A percentile compares a stretch with the other conserved stretches of the same genome.
Evolutionary conservation across 2,329 filamentous ascomycete species (phyloP).

Genomic region (Metarhizium robertsii): DNA sequence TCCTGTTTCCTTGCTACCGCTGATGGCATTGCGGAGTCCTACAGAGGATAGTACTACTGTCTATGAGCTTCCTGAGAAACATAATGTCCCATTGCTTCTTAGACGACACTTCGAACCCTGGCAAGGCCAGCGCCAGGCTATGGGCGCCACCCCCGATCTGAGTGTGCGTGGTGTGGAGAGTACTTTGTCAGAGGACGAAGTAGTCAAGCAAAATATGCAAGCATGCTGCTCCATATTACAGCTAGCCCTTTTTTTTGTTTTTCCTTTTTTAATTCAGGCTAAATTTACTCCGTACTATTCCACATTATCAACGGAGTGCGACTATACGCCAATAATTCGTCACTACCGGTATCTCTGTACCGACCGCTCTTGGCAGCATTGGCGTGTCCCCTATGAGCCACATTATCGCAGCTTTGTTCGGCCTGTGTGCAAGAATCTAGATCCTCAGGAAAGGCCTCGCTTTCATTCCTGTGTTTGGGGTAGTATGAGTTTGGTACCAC

Average conservation of each 20-base stretch:
- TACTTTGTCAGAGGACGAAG: no score
- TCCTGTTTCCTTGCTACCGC: not conserved
- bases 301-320: not conserved
- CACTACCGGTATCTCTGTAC: not conserved
- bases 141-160: no score
- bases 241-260: not conserved
- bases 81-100: no score
- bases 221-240: no score
- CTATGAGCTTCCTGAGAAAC: no score
- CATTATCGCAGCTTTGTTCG: not conserved
- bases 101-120: no score
- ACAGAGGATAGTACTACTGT: not conserved
- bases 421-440: not conserved
- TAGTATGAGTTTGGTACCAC: not conserved
- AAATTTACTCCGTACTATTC: not conserved
- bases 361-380: not conserved
- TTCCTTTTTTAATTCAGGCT: not conserved
- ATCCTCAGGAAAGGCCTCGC: not conserved
- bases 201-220: no score
- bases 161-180: no score
- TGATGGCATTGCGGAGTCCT: not conserved
- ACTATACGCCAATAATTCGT: not conserved
- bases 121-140: no score
- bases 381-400: not conserved
- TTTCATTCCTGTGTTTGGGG: not conserved